phyloP scores from a whole-genome alignment of 495 filamentous ascomycete genomes.

The Evernia prunastri region DNA sequence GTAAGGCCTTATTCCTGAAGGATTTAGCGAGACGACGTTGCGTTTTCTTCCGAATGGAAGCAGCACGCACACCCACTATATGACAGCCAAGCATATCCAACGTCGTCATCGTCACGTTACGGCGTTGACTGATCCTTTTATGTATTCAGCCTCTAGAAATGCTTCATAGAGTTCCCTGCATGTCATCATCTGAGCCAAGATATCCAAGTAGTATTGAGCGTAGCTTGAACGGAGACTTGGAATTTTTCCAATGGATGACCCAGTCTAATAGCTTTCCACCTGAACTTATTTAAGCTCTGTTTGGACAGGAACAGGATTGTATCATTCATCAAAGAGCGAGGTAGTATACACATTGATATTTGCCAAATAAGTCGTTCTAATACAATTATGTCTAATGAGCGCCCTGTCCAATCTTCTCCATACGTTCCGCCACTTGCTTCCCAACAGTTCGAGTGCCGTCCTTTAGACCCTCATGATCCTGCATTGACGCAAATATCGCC shows the following conservation, averaged over 20 bases:
- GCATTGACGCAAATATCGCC: neutral
- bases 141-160: too few relatives aligned
- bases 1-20: neutral
- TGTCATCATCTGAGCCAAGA: too few relatives aligned
- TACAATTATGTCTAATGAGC: neutral
- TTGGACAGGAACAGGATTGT: neutral
- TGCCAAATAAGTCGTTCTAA: too few relatives aligned
- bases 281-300: too few relatives aligned
- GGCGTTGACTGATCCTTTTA: neutral
- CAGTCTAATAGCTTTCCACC: too few relatives aligned
- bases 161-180: too few relatives aligned
- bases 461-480: neutral
- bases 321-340: neutral
- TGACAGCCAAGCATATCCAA: neutral
- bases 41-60: neutral
- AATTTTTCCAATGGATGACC: too few relatives aligned
- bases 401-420: neutral
- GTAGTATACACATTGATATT: neutral
- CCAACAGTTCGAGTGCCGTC: neutral
- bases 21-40: neutral
- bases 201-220: too few relatives aligned
- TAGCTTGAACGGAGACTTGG: too few relatives aligned
- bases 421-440: neutral
- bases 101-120: neutral
- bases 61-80: neutral